Conservation (phyloP, 1,284 basidiomycete species). For the Cutaneotrichosporon cavernicola region DNA sequence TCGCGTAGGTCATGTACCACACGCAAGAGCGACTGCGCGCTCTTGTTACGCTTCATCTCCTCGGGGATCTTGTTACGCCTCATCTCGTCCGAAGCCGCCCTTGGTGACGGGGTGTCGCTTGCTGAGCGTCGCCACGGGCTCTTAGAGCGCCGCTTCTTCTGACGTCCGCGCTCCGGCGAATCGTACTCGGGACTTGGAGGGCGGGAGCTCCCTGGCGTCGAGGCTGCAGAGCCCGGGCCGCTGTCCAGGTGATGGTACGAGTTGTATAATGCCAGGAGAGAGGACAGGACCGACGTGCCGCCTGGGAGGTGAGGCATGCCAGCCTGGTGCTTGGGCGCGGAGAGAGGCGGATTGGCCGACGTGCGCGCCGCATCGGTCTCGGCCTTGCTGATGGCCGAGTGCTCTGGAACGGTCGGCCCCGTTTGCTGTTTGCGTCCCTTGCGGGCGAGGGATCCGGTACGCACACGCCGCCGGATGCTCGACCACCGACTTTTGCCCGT, state of each 20-base stretch:
- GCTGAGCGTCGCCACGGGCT: not conserved
- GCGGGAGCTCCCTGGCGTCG: not conserved
- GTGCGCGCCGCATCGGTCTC: not conserved
- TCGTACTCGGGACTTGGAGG: not conserved
- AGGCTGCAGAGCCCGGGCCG: not conserved
- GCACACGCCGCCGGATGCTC: conserved; percentile 43
- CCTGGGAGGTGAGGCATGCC: conserved; percentile 29
- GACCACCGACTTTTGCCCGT: conserved; percentile 45
- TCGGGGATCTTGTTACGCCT: not conserved
- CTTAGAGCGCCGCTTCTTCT: not conserved
- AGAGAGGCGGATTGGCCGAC: conserved; percentile 16
- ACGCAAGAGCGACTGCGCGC: conserved; percentile 1
- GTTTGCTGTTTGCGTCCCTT: not conserved
- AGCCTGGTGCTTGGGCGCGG: conserved; percentile 5
- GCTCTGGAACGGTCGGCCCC: not conserved
- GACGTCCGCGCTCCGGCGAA: not conserved
- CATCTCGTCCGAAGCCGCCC: not conserved
- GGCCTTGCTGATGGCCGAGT: not conserved
- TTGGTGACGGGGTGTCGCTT: not conserved
- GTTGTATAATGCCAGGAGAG: conserved; percentile 47
- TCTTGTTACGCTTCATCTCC: conserved; percentile 8
- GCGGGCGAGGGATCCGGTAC: conserved; percentile 7
- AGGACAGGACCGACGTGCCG: conserved; percentile 47
- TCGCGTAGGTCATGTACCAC: conserved; percentile 13
- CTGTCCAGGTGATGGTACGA: conserved; percentile 31